Evolutionary conservation across 768 basidiomycete species (phyloP).

Genomic region (Russula sp.): DNA sequence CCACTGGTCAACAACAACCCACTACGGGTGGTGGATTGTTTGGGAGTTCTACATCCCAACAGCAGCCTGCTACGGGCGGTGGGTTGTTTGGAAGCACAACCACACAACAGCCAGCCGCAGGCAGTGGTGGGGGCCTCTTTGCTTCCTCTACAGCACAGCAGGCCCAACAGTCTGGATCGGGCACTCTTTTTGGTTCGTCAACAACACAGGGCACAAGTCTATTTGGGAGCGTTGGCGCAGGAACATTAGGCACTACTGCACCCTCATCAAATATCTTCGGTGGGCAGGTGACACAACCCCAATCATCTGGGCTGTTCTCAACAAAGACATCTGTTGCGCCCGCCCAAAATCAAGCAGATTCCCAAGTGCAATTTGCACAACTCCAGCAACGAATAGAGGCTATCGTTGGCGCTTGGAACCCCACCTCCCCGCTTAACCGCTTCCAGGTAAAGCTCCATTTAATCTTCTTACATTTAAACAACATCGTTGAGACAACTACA

Average conservation of each 20-base stretch:
- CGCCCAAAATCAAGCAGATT: slow-evolving; percentile 53
- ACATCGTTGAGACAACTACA: slow-evolving; percentile 34
- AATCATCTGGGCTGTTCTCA: slow-evolving; percentile 28
- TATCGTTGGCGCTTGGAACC: slow-evolving; percentile 69
- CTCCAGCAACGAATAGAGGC: slow-evolving; percentile 59
- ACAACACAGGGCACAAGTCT: not conserved
- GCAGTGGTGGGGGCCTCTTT: slow-evolving; percentile 22
- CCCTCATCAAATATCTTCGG: slow-evolving; percentile 8
- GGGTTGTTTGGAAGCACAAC: slow-evolving; percentile 33
- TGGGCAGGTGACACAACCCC: slow-evolving; percentile 24
- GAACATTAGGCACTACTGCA: slow-evolving; percentile 1
- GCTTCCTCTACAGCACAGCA: slow-evolving; percentile 11
- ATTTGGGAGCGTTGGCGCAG: not conserved
- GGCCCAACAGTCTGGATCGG: slow-evolving; percentile 9
- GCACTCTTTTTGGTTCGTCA: slow-evolving; percentile 17
- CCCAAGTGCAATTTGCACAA: slow-evolving; percentile 54
- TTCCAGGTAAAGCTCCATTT: slow-evolving; percentile 60
- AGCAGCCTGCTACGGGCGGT: slow-evolving; percentile 2
- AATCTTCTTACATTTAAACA: not conserved
- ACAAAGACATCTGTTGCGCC: slow-evolving; percentile 37
- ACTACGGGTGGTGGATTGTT: not conserved
- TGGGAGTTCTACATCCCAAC: not conserved
- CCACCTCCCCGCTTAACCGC: slow-evolving; percentile 62
- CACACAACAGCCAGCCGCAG: slow-evolving; percentile 10
- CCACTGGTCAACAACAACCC: slow-evolving; percentile 2